Evolutionary conservation across 1,284 basidiomycete species (phyloP), one percentile per base, ranked within the genome.

Genomic region (Malassezia dermatis): DNA sequence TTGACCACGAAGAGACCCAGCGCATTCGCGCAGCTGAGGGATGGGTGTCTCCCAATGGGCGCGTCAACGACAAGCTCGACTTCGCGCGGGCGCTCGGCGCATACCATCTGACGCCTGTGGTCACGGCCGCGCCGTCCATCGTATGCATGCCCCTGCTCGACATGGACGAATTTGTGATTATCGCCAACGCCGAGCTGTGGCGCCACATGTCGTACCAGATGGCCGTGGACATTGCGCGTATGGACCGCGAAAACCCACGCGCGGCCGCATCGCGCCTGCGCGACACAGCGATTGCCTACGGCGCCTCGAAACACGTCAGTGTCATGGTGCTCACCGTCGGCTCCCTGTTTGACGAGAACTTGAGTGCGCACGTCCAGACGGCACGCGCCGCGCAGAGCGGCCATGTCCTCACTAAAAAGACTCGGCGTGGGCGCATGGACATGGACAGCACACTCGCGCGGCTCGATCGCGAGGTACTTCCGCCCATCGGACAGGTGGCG

Each of bases 271-370:
- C 95, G 77, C 96, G 95, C 78, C 78, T 99, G 49, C 82, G 94
- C 51, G 94, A 99, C 76, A 87, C 95, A 65, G 90, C 94, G 10
- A 87, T 99, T 70, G 89, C 88, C 66, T 96, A 96, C 76, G 94
- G 94, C 12, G 90, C 90, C 8, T 85, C 89, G 61, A 88, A 88
- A 13, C 89, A 85, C 59, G 86, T 88, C 56, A 94, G 96, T 89
- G 90, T 98, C 76, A 96, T 98, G 93, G 89, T 96, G 32, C 83
- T 98, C 63, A 83, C 83, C 45, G 80, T 95, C 13, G 82, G 82
- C 11, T 88, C 88, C 67, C 77, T 91, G 30, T 89, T 91, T 79
- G 66, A 73, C 13, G 60, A 74, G 28, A 39, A 55, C 24, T 51
- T 46, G 40, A 58, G 58, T 48, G 44, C 58, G 27, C 60, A 55